A percentile compares a stretch with the other conserved stretches of the same genome.
Evolutionary conservation across 345 rosid species (phyloP).

Genomic region (Linum usitatissimum): DNA sequence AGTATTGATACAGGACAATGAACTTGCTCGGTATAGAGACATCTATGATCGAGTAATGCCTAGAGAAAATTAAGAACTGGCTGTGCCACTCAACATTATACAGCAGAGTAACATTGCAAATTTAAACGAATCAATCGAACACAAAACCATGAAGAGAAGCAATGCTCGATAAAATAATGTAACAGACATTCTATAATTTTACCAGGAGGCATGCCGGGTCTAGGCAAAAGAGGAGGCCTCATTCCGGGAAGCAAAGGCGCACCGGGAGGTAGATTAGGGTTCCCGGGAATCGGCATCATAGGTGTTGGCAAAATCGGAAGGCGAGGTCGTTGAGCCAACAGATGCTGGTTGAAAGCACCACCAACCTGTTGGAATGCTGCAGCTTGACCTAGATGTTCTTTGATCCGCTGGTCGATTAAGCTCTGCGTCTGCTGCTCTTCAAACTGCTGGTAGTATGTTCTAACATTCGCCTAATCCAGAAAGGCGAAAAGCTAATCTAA

Average conservation of each 20-base stretch:
- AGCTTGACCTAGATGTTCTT: constrained; percentile 88
- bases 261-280: constrained; percentile 22
- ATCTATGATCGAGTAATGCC: background rate
- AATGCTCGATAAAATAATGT: background rate
- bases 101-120: background rate
- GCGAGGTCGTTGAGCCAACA: constrained; percentile 71
- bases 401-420: constrained; percentile 87
- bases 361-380: constrained; percentile 88
- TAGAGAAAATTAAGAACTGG: background rate
- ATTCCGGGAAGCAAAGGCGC: constrained; percentile 51
- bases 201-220: constrained; percentile 45
- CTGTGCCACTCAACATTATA: background rate
- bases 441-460: constrained; percentile 88
- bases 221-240: constrained; percentile 78
- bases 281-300: constrained; percentile 38
- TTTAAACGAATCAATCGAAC: background rate
- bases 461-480: constrained; percentile 67
- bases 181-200: constrained; percentile 29
- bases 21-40: background rate
- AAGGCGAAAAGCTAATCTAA: background rate
- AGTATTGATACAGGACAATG: background rate
- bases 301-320: constrained; percentile 65
- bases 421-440: constrained; percentile 98
- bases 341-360: constrained; percentile 75
- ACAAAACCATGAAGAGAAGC: background rate